Base-by-base conservation (phyloP, 192 early-diverging fungal genomes). In the Linnemannia hyalina region DNA sequence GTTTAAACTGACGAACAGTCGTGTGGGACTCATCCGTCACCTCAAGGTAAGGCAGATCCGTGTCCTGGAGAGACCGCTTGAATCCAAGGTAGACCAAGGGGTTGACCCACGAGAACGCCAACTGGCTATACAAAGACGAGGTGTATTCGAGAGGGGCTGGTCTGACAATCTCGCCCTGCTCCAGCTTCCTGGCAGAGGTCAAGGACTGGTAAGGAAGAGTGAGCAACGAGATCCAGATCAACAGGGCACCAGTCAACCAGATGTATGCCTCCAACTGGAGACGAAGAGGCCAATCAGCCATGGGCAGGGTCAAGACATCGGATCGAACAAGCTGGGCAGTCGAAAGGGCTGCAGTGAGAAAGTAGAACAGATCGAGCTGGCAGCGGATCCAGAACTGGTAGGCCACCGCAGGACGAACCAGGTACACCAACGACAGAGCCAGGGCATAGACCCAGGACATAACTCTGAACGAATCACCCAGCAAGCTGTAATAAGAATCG, bases 41-140 rank as follows among this genome's bases (percentile, higher is more conserved):
- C 42, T 88, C 81, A 9, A 97, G 88, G 4, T 88, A 76, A 70
- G 92, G 94, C 11, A 97, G 71, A 71, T 97, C 94, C 11, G 78
- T 78, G 36, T 89, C 82, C 23, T 90, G 89, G 18, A 97, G 89
- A 18, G 90, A 88, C 41, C 90, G 79, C 57, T 72, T 83, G 35
- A 87, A 86, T 16, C 96, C 95, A 10, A 90, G 81, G 38, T 82
- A 75, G 10, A 89, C 52, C 68, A 89, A 63, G 2, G 88, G 75
- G 71, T 84, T 87, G 7, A 89, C 23, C 84, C 84, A 89, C 0
- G 85, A 78, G 54, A 84, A 89, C 1, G 73, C 70, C 32, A 83
- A 42, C 41, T 78, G 79, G 2, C 69, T 69, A 46, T 87, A 87
- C 29, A 89, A n/a, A 7, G 88, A 89, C 7, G 78, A 80, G 4